phyloP scores from a whole-genome alignment of 805 yeast species.

The Barnettozyma populi region DNA sequence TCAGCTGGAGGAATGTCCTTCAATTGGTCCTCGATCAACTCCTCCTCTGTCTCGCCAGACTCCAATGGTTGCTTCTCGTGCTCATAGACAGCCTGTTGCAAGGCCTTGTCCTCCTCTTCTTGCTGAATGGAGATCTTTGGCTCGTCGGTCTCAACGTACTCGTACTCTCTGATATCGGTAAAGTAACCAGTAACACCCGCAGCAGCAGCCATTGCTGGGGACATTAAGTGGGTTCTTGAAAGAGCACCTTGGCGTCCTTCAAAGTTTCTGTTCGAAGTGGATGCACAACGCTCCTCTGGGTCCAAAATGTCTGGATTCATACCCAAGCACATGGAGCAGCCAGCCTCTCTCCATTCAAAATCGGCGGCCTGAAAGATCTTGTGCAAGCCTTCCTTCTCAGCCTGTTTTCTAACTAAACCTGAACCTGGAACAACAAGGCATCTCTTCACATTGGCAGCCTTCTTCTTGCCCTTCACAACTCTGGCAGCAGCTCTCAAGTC shows the following conservation, averaged over 20 bases:
- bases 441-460: slow-evolving; percentile 73
- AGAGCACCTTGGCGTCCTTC: slow-evolving; percentile 98
- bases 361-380: slow-evolving; percentile 89
- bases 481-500: slow-evolving; percentile 94
- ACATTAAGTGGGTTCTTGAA: slow-evolving; percentile 95
- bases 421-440: slow-evolving; percentile 97
- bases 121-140: slow-evolving; percentile 47
- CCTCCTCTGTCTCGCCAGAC: slow-evolving; percentile 44
- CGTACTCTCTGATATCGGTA: slow-evolving; percentile 81
- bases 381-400: slow-evolving; percentile 92
- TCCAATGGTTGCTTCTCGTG: slow-evolving; percentile 63
- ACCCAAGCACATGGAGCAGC: slow-evolving; percentile 99
- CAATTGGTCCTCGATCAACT: slow-evolving; percentile 47
- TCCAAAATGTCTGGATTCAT: slow-evolving; percentile 97
- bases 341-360: slow-evolving; percentile 99
- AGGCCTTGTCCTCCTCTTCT: slow-evolving; percentile 48
- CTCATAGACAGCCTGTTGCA: slow-evolving; percentile 66
- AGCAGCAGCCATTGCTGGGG: slow-evolving; percentile 99
- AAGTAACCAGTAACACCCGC: slow-evolving; percentile 92
- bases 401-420: slow-evolving; percentile 88
- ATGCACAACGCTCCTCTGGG: slow-evolving; percentile 97
- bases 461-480: slow-evolving; percentile 84
- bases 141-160: slow-evolving; percentile 52
- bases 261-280: slow-evolving; percentile 97
- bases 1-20: slow-evolving; percentile 58